A percentile compares a stretch with the other conserved stretches of the same genome.
Conservation (phyloP, 108 stramenopile genomes). For the Chaetoceros tenuissimus region DNA sequence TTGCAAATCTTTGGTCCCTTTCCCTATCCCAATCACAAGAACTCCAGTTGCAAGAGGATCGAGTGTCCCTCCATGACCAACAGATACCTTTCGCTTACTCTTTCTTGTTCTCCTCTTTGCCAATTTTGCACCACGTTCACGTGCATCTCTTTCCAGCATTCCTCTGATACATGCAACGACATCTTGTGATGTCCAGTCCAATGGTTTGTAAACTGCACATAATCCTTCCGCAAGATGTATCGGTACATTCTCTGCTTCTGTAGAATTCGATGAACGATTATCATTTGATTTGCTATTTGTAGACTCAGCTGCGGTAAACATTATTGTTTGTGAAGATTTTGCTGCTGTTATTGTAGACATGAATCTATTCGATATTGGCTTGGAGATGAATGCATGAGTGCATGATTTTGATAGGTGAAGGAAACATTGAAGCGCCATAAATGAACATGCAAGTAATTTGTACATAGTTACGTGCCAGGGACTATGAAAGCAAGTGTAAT, state of each 20-base stretch:
- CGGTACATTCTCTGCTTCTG: conserved; percentile 17
- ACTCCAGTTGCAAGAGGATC: conserved; percentile 94
- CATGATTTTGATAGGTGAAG: too few relatives aligned
- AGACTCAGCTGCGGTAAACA: too few relatives aligned
- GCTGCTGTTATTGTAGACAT: too few relatives aligned
- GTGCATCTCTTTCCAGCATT: conserved; percentile 61
- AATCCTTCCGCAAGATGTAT: conserved; percentile 68
- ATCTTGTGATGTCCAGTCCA: conserved; percentile 82
- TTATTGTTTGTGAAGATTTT: too few relatives aligned
- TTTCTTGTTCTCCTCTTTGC: conserved; percentile 12
- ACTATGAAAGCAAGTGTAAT: too few relatives aligned
- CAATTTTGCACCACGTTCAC: conserved; percentile 35
- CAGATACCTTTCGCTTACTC: conserved; percentile 43
- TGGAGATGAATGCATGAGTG: too few relatives aligned
- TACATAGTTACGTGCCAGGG: too few relatives aligned
- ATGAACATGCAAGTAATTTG: too few relatives aligned
- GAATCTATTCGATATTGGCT: too few relatives aligned
- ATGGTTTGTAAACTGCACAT: conserved; percentile 84
- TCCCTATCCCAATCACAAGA: conserved; percentile 87
- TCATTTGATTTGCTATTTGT: too few relatives aligned
- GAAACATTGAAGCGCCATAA: too few relatives aligned
- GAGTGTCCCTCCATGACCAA: conserved; percentile 94
- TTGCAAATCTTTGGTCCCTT: conserved; percentile 69
- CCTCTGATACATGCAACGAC: conserved; percentile 77
- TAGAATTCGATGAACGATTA: too few relatives aligned